Evolutionary conservation across 306 rosid species (phyloP), one percentile per base, ranked within the genome.

Genomic region (Vigna reflexopilosa): DNA sequence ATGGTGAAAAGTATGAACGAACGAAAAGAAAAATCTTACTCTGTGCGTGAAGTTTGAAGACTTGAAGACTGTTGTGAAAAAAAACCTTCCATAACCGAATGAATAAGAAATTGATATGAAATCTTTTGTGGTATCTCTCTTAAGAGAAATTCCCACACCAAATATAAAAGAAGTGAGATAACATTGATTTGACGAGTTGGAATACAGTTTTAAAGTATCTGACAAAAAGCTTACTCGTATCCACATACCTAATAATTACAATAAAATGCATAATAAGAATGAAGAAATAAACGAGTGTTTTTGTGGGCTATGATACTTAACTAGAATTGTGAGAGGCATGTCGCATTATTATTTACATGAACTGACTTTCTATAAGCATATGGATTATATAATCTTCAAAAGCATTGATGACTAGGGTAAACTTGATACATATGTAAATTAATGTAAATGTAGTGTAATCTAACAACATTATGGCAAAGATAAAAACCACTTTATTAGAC

Each of bases 291-390:
- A n/a, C 7, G 9, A 20, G 16, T 9, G 30, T 56, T 0, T 56
- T 2, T 19, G 36, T 57, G n/a, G 8, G 19, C 40, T 57, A 22
- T 2, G 5, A 36, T 5, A 36, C 40, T 59, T 28, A 5, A 59
- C 67, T 30, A 61, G 67, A 61, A 61, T 14, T 61, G 20, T 30
- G 30, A 58, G 65, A 12, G 38, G 65, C 63, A 56, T 26, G 38
- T 26, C 10, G 26, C 2, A 61, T 32, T 59, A 59, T 59, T 16
- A 63, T 63, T 63, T 16, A 63, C 8, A 36, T 36, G 1, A 63
- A 36, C 24, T n/a, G 15, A 36, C 24, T 32, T 4, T 30, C 5
- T 14, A 44, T 61, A 24, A 36, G 8, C 70, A 64, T 65, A n/a
- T 3, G 50, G 70, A 65, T 40, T 65, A 9, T 17, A 65, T 11